These are phyloP conservation scores for Pichia sorboxylosa DNA, from an alignment of 1,139 yeast species.

Conservation along the genomic window DNA sequence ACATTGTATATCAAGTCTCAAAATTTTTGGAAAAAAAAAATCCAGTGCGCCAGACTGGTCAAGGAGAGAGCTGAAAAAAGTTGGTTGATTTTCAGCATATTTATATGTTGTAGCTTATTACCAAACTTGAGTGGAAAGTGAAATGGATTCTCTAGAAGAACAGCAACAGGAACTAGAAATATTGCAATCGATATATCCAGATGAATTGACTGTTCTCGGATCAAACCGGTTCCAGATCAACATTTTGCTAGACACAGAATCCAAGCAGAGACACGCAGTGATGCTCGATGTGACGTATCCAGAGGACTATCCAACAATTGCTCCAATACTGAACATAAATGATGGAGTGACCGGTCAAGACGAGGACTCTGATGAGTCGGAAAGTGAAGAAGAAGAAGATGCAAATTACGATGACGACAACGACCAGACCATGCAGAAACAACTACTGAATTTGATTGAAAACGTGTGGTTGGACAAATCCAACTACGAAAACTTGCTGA, in stretches of 20 bases:
- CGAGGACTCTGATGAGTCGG: conserved; percentile 17
- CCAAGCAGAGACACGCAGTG: conserved; percentile 42
- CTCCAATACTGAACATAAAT: conserved; percentile 39
- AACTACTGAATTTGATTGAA: conserved; percentile 45
- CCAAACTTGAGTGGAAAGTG: no score
- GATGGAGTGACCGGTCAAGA: conserved; percentile 25
- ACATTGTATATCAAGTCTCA: no score
- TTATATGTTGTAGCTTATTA: no score
- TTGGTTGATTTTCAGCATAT: no score
- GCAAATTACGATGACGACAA: conserved; percentile 33
- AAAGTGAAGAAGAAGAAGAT: conserved; percentile 28
- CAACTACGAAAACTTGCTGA: conserved; percentile 34
- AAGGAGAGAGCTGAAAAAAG: no score
- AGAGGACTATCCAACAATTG: conserved; percentile 56
- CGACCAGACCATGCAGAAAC: conserved; percentile 33
- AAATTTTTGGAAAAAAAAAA: no score
- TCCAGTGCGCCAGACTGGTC: no score
- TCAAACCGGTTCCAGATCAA: conserved; percentile 37
- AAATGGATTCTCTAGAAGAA: conserved; percentile 65
- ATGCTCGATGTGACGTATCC: conserved; percentile 55
- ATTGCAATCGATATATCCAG: conserved; percentile 84
- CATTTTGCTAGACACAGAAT: conserved; percentile 45
- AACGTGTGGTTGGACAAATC: conserved; percentile 35
- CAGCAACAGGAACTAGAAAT: conserved; percentile 75
- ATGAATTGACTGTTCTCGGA: conserved; percentile 47